phyloP scores from a whole-genome alignment of 2,329 filamentous ascomycete species.

The Ophiosphaerella korrae region DNA sequence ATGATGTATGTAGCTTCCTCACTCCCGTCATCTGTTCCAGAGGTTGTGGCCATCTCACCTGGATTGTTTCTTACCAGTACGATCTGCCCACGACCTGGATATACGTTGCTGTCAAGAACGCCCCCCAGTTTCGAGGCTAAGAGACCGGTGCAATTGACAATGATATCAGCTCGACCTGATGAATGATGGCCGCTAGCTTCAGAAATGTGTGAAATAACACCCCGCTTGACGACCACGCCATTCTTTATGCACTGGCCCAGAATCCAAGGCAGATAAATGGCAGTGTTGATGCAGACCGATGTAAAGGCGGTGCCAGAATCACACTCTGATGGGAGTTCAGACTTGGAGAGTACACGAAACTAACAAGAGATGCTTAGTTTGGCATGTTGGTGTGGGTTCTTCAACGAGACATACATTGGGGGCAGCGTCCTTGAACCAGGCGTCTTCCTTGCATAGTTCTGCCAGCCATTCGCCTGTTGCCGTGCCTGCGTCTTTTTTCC shows the following conservation, averaged over 20 bases:
- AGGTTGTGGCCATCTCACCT: conserved; percentile 70
- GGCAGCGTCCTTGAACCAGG: conserved; percentile 75
- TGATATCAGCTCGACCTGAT: conserved; percentile 64
- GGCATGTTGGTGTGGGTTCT: no score
- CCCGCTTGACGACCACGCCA: conserved; percentile 64
- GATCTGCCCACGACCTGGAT: conserved; percentile 81
- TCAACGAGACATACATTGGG: conserved; percentile 61
- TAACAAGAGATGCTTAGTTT: conserved; percentile 24
- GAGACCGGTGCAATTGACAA: conserved; percentile 87
- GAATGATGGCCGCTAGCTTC: conserved; percentile 69
- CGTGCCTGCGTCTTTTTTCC: conserved; percentile 66
- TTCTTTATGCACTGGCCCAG: conserved; percentile 76
- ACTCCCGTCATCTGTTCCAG: conserved; percentile 73
- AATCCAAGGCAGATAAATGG: conserved; percentile 86
- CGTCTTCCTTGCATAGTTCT: conserved; percentile 68
- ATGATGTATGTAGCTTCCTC: conserved; percentile 82
- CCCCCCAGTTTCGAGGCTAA: conserved; percentile 77
- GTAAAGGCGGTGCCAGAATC: conserved; percentile 78
- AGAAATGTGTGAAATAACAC: conserved; percentile 65
- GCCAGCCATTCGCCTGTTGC: conserved; percentile 66
- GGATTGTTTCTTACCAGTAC: conserved; percentile 82
- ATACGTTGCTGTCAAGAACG: conserved; percentile 74
- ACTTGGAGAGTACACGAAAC: conserved; percentile 65
- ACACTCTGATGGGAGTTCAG: conserved; percentile 64
- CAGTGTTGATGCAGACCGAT: conserved; percentile 89